phyloP scores from a whole-genome alignment of 2,329 filamentous ascomycete species.

The Trichoderma polysporum region DNA sequence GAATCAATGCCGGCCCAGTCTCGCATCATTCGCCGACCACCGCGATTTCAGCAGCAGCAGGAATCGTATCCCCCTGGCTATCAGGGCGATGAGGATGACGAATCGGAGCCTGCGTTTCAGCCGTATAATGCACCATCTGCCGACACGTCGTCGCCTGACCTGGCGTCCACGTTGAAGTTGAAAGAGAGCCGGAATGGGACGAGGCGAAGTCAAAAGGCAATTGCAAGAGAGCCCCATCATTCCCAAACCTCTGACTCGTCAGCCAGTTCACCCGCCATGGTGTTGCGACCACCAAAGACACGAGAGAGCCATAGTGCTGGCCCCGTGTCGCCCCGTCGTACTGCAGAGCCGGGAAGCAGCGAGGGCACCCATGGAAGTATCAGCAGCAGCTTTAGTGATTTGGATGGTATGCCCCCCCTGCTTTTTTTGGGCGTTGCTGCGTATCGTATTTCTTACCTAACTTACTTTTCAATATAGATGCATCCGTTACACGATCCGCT shows the following conservation, averaged over 20 bases:
- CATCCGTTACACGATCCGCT: conserved; percentile 77
- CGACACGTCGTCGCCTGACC: conserved; percentile 43
- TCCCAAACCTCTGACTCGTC: conserved; percentile 66
- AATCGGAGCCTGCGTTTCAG: conserved; percentile 57
- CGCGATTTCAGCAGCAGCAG: conserved; percentile 49
- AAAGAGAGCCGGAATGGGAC: conserved; percentile 41
- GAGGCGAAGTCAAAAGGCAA: conserved; percentile 31
- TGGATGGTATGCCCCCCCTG: conserved; percentile 62
- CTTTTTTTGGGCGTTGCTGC: neutral
- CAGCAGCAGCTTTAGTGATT: conserved; percentile 83
- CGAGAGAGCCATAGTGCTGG: conserved; percentile 40
- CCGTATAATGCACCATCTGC: conserved; percentile 42
- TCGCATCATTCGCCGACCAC: conserved; percentile 59
- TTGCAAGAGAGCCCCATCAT: conserved; percentile 40
- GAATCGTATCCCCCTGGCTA: conserved; percentile 33
- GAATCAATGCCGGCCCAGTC: conserved; percentile 57
- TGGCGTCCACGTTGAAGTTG: conserved; percentile 51
- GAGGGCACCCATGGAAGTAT: conserved; percentile 77
- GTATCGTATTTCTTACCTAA: neutral
- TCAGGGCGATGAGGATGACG: conserved; percentile 55
- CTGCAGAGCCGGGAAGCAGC: conserved; percentile 62
- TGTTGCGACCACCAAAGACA: conserved; percentile 32
- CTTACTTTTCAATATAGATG: conserved; percentile 51
- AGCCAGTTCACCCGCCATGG: conserved; percentile 49
- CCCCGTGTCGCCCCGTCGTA: conserved; percentile 59